These are phyloP conservation scores for Brassica carinata DNA, from an alignment of 345 rosid genomes.

Conservation along the genomic window DNA sequence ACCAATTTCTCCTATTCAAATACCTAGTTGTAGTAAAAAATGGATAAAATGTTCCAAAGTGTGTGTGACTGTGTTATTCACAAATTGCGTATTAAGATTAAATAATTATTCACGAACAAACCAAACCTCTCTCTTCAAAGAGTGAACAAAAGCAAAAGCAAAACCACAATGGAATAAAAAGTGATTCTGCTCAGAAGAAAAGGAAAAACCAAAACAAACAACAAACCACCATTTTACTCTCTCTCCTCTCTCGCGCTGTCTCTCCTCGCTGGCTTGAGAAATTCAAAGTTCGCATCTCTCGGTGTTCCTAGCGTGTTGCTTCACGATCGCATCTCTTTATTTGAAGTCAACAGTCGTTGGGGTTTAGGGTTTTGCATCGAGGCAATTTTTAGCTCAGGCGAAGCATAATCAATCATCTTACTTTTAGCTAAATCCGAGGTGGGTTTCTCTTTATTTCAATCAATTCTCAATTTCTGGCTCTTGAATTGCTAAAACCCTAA, in stretches of 20 bases:
- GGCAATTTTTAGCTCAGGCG: not conserved
- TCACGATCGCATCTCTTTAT: slow-evolving; percentile 17
- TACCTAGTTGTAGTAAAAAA: slow-evolving; percentile 18
- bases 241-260: not conserved
- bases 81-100: slow-evolving; percentile 24
- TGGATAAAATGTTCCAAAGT: slow-evolving; percentile 1
- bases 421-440: slow-evolving; percentile 21
- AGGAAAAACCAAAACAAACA: not conserved
- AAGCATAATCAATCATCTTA: not conserved
- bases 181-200: slow-evolving; percentile 18
- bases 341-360: not conserved
- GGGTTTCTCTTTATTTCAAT: slow-evolving; percentile 20
- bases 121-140: slow-evolving; percentile 4
- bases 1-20: too few relatives aligned
- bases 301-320: not conserved
- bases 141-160: slow-evolving; percentile 41
- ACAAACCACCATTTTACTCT: slow-evolving; percentile 6
- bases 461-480: not conserved
- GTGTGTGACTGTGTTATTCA: slow-evolving; percentile 41
- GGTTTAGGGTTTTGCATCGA: slow-evolving; percentile 36
- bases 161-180: slow-evolving; percentile 37
- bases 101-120: slow-evolving; percentile 12
- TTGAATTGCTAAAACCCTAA: slow-evolving; percentile 26
- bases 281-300: slow-evolving; percentile 31
- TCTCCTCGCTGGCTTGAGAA: slow-evolving; percentile 31